phyloP scores from a whole-genome alignment of 345 rosid species.

The Arabis alpina region DNA sequence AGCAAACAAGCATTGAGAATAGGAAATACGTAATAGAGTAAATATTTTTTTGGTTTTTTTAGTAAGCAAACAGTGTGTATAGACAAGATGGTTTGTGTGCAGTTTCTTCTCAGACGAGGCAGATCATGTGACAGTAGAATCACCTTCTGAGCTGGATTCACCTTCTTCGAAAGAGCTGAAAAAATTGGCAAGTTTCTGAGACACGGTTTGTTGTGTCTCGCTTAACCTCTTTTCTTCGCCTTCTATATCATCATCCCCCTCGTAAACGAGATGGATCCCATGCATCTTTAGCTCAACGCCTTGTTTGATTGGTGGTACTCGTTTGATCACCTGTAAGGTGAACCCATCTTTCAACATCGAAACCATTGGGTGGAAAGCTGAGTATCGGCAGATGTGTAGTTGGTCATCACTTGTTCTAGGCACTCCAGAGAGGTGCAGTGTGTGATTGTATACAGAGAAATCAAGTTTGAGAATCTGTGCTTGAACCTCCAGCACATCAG shows the following conservation, averaged over 20 bases:
- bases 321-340: constrained; percentile 33
- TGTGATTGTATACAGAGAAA: not conserved
- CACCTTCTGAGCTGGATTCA: constrained; percentile 26
- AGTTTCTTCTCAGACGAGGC: constrained; percentile 8
- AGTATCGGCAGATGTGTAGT: constrained; percentile 57
- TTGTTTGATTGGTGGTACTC: not conserved
- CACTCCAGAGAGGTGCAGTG: constrained; percentile 52
- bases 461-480: constrained; percentile 46
- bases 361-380: constrained; percentile 45
- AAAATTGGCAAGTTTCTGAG: constrained; percentile 38
- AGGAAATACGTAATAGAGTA: too few relatives aligned
- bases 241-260: constrained; percentile 35
- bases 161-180: constrained; percentile 31
- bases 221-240: not conserved
- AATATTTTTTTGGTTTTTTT: not conserved
- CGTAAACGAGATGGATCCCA: constrained; percentile 40
- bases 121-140: constrained; percentile 27
- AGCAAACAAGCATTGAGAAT: too few relatives aligned
- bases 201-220: constrained; percentile 14
- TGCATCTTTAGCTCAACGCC: constrained; percentile 35
- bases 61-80: not conserved
- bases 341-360: constrained; percentile 30
- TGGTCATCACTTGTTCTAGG: constrained; percentile 54
- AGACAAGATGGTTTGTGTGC: not conserved
- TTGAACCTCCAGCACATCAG: constrained; percentile 47